A percentile compares a stretch with the other conserved stretches of the same genome.
phyloP scores from a whole-genome alignment of 176 grass and related monocot genomes.

The Oryza glumipatula region DNA sequence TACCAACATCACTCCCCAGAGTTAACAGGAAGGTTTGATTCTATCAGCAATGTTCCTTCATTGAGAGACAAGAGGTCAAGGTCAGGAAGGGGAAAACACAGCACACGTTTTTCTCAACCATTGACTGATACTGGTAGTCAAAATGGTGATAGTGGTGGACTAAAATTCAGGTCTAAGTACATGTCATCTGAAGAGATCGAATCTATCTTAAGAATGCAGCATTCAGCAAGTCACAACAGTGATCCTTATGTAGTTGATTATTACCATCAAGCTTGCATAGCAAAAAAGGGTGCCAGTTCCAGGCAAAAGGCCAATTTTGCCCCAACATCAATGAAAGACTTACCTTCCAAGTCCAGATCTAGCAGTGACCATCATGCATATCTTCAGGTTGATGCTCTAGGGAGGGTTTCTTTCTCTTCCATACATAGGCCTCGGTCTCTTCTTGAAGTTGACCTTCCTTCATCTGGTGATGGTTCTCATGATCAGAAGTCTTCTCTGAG shows the following conservation, averaged over 20 bases:
- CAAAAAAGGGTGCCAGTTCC: slow-evolving; percentile 64
- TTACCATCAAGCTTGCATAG: slow-evolving; percentile 98
- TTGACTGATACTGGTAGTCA: slow-evolving; percentile 64
- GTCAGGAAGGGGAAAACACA: slow-evolving; percentile 79
- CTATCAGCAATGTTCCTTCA: slow-evolving; percentile 48
- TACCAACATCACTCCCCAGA: slow-evolving; percentile 54
- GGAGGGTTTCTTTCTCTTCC: slow-evolving; percentile 86
- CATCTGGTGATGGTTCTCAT: slow-evolving; percentile 55
- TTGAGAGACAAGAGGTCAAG: slow-evolving; percentile 75
- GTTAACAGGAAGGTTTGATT: slow-evolving; percentile 59
- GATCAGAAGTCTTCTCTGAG: slow-evolving; percentile 74
- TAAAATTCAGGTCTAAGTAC: slow-evolving; percentile 86
- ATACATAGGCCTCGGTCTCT: slow-evolving; percentile 83
- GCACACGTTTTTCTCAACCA: slow-evolving; percentile 58
- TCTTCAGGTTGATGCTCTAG: slow-evolving; percentile 85
- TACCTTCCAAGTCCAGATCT: slow-evolving; percentile 75
- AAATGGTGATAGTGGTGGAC: slow-evolving; percentile 62
- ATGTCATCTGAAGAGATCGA: slow-evolving; percentile 99
- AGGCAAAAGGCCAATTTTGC: slow-evolving; percentile 70
- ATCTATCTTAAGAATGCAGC: slow-evolving; percentile 93
- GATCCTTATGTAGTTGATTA: slow-evolving; percentile 98
- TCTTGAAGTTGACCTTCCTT: slow-evolving; percentile 75
- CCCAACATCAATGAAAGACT: slow-evolving; percentile 75
- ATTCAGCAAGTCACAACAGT: slow-evolving; percentile 82
- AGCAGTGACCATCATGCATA: slow-evolving; percentile 78